phyloP scores from a whole-genome alignment of 495 filamentous ascomycete genomes.

The Daldinia concentrica region DNA sequence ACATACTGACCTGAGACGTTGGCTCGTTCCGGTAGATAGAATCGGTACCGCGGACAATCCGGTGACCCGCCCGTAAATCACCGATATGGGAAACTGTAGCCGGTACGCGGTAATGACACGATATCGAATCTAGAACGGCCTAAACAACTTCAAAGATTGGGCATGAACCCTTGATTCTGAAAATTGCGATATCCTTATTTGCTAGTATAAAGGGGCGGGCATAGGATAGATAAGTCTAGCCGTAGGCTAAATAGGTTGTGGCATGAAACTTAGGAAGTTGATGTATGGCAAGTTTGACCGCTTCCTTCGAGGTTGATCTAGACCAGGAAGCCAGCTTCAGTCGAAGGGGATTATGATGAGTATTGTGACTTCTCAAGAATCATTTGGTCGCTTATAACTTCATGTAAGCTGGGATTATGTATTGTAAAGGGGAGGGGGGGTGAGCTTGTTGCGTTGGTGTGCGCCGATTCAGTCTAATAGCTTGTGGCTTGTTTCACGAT shows the following conservation, averaged over 20 bases:
- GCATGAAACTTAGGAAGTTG: slow-evolving; percentile 5
- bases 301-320: slow-evolving; percentile 9
- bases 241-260: slow-evolving; percentile 10
- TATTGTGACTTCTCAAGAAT: not conserved
- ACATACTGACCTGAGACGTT: not conserved
- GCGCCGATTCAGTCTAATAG: not conserved
- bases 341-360: not conserved
- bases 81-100: slow-evolving; percentile 25
- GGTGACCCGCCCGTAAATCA: not conserved
- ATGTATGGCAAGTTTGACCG: slow-evolving; percentile 32
- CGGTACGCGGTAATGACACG: slow-evolving; percentile 17
- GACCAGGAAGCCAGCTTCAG: not conserved
- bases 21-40: not conserved
- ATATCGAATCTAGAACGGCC: slow-evolving; percentile 11
- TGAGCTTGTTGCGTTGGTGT: not conserved
- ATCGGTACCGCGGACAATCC: slow-evolving; percentile 3
- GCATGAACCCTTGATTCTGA: not conserved
- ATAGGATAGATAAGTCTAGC: slow-evolving; percentile 17
- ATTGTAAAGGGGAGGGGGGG: not conserved
- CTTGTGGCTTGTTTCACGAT: slow-evolving; percentile 25
- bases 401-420: not conserved
- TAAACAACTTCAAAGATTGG: not conserved
- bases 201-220: not conserved
- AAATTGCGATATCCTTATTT: not conserved
- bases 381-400: not conserved